Evolutionary conservation across 139 green algal species (phyloP).

Genomic region (Micractinium sp.): DNA sequence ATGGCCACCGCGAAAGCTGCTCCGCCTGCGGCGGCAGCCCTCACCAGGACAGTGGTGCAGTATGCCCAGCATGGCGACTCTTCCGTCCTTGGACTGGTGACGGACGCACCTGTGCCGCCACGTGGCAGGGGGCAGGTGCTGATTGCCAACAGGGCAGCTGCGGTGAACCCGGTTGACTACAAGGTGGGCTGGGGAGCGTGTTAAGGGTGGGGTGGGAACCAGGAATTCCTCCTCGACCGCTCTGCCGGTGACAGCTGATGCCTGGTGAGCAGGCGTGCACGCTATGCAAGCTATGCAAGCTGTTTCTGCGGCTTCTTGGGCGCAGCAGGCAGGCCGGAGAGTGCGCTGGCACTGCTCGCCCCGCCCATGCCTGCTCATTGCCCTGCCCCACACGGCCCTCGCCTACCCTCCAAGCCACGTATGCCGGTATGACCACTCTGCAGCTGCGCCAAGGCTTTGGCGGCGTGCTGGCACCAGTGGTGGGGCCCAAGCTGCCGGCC

Average conservation of each 20-base stretch:
- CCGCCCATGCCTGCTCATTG: too few relatives aligned
- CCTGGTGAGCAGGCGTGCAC: too few relatives aligned
- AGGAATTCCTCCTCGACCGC: neutral
- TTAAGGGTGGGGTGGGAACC: neutral
- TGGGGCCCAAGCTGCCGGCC: neutral
- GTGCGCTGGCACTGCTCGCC: neutral
- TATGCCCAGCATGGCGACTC: neutral
- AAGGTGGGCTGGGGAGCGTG: neutral
- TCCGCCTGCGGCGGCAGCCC: neutral
- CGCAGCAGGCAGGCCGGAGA: too few relatives aligned
- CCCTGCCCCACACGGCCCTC: too few relatives aligned
- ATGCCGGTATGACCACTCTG: too few relatives aligned
- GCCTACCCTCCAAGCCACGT: too few relatives aligned
- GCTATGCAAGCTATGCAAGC: neutral
- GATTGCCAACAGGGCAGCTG: neutral
- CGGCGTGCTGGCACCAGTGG: neutral
- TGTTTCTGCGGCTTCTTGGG: neutral
- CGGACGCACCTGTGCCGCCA: neutral
- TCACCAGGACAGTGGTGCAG: neutral
- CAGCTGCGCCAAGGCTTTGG: neutral
- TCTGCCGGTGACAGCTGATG: neutral
- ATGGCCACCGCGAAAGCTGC: neutral
- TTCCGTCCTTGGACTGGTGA: neutral
- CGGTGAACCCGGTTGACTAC: constrained; percentile 21
- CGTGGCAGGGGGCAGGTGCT: neutral